Conservation (phyloP, 1,284 basidiomycete genomes). For the Rhodofomes roseus region DNA sequence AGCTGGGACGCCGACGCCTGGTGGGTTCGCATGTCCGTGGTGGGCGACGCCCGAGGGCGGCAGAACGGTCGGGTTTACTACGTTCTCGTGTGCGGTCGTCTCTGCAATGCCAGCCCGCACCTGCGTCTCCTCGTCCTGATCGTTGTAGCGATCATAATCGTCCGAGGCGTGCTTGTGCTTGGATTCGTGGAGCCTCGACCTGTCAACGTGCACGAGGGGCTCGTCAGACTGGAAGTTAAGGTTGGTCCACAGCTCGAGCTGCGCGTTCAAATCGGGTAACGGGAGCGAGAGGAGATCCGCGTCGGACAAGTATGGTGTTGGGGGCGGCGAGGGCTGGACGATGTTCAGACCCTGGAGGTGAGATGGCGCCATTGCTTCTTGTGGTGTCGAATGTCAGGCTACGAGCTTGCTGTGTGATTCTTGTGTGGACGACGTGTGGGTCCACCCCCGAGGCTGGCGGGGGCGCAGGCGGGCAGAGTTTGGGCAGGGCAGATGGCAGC, state of each 20-base stretch:
- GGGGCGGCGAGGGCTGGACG: slow-evolving; percentile 49
- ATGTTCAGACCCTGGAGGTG: slow-evolving; percentile 75
- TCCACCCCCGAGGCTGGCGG: background rate
- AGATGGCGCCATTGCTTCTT: slow-evolving; percentile 46
- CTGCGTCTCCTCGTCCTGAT: slow-evolving; percentile 44
- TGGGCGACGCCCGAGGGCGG: slow-evolving; percentile 23
- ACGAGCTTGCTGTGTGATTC: background rate
- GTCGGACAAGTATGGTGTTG: slow-evolving; percentile 37
- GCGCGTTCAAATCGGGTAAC: slow-evolving; percentile 70
- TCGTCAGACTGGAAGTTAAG: slow-evolving; percentile 78
- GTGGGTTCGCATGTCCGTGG: slow-evolving; percentile 13
- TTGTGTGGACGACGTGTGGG: background rate
- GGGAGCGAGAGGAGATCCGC: slow-evolving; percentile 60
- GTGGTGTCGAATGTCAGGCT: background rate
- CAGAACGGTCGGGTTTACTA: slow-evolving; percentile 42
- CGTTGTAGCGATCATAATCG: slow-evolving; percentile 27
- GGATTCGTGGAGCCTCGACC: slow-evolving; percentile 13
- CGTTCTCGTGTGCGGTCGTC: slow-evolving; percentile 55
- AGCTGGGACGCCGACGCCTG: background rate
- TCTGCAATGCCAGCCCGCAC: slow-evolving; percentile 44
- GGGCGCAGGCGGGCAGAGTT: background rate
- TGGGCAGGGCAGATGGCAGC: background rate
- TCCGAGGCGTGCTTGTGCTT: slow-evolving; percentile 20
- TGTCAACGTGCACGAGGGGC: slow-evolving; percentile 31
- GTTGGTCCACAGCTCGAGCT: slow-evolving; percentile 83